These are phyloP conservation scores for Cyberlindnera americana DNA, from an alignment of 805 yeast genomes.

Conservation along the genomic window DNA sequence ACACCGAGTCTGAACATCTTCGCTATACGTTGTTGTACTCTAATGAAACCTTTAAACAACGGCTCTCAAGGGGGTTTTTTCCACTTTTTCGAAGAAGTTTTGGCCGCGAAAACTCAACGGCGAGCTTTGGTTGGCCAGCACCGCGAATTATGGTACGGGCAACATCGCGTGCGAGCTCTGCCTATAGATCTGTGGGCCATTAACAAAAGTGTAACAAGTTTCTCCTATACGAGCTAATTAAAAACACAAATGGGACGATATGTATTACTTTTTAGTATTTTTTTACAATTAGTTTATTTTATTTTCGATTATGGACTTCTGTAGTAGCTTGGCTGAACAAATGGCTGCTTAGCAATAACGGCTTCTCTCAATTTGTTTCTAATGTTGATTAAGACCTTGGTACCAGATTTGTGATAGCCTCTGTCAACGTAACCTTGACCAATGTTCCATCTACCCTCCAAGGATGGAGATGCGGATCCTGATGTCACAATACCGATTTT, in stretches of 20 bases:
- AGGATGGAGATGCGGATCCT: constrained; percentile 66
- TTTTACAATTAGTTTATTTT: too few species aligned
- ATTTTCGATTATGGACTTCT: constrained; percentile 28
- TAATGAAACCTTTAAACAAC: constrained; percentile 1
- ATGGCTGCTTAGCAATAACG: constrained; percentile 76
- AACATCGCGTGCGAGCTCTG: too few species aligned
- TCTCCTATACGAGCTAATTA: too few species aligned
- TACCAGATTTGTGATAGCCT: constrained; percentile 68
- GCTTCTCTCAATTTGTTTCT: constrained; percentile 83
- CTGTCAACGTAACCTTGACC: constrained; percentile 88
- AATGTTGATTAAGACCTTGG: constrained; percentile 67
- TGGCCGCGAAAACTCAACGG: constrained; percentile 12
- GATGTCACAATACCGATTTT: constrained; percentile 53
- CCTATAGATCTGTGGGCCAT: too few species aligned
- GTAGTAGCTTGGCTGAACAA: constrained; percentile 72
- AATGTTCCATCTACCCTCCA: constrained; percentile 66
- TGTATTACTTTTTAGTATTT: too few species aligned
- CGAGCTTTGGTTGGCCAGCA: constrained; percentile 25
- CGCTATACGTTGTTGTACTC: constrained; percentile 9
- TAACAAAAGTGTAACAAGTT: too few species aligned
- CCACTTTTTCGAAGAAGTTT: constrained; percentile 17
- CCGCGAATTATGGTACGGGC: constrained; percentile 9
- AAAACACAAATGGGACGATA: too few species aligned
- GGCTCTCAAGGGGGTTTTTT: constrained; percentile 15
- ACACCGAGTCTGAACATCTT: constrained; percentile 31